Conservation (phyloP, 164 flowering plant species). For the Magnolia changhungtana region DNA sequence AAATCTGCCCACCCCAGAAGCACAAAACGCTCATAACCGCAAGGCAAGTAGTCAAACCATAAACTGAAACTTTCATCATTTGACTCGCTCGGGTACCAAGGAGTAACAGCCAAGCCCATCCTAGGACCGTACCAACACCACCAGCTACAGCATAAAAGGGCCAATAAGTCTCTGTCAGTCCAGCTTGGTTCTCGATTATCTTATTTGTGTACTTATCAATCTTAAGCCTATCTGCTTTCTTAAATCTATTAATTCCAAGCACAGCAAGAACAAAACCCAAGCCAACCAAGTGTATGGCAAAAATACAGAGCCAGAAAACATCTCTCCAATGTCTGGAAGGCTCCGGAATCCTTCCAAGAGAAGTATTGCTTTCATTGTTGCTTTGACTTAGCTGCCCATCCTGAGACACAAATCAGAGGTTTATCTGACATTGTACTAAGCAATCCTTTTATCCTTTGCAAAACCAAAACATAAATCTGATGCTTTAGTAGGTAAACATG, state of each 20-base stretch:
- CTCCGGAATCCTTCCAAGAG: slow-evolving; percentile 24
- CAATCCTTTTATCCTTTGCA: neutral
- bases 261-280: slow-evolving; percentile 61
- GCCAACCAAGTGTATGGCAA: slow-evolving; percentile 55
- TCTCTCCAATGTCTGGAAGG: slow-evolving; percentile 78
- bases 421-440: neutral
- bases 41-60: slow-evolving; percentile 85
- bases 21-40: slow-evolving; percentile 89
- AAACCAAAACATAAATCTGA: neutral
- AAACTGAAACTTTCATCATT: slow-evolving; percentile 90
- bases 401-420: slow-evolving; percentile 25
- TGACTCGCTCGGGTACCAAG: slow-evolving; percentile 74
- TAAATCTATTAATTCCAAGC: slow-evolving; percentile 82
- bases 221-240: slow-evolving; percentile 66
- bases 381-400: slow-evolving; percentile 44
- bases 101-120: slow-evolving; percentile 78
- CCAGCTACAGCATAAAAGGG: slow-evolving; percentile 81
- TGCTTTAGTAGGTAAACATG: neutral
- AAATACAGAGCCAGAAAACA: slow-evolving; percentile 80
- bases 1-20: slow-evolving; percentile 77
- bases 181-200: slow-evolving; percentile 39
- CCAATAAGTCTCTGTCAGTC: slow-evolving; percentile 85
- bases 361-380: slow-evolving; percentile 25
- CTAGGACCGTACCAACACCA: slow-evolving; percentile 67
- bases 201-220: slow-evolving; percentile 55